These are phyloP conservation scores for Viola pubescens DNA, from an alignment of 441 rosid genomes.

Conservation along the genomic window DNA sequence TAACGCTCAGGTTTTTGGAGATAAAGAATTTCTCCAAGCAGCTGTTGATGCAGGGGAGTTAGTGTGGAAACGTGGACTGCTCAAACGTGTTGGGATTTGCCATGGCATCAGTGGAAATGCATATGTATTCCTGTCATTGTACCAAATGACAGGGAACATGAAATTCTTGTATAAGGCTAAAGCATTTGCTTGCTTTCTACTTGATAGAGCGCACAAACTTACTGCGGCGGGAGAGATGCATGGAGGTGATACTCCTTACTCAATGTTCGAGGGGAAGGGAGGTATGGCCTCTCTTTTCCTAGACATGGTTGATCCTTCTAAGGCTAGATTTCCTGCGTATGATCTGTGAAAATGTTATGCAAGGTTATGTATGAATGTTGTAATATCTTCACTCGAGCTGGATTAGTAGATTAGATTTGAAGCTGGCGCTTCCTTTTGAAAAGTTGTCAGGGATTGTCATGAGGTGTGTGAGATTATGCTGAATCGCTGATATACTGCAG, in stretches of 20 bases:
- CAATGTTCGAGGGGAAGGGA: constrained; percentile 70
- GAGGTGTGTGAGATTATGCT: neutral
- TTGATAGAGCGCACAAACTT: constrained; percentile 39
- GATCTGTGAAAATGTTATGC: constrained; percentile 11
- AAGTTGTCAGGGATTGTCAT: neutral
- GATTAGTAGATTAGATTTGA: neutral
- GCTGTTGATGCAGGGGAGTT: constrained; percentile 51
- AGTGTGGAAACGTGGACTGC: constrained; percentile 55
- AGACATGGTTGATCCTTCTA: constrained; percentile 52
- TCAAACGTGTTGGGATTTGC: constrained; percentile 53
- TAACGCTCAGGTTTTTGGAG: constrained; percentile 39
- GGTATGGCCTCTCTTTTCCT: constrained; percentile 69
- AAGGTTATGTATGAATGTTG: constrained; percentile 4
- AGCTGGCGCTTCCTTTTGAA: neutral
- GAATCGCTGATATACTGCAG: neutral
- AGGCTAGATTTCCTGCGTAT: constrained; percentile 50
- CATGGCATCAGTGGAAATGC: constrained; percentile 64
- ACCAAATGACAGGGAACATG: constrained; percentile 34
- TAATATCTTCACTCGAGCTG: neutral
- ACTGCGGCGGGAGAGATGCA: constrained; percentile 51
- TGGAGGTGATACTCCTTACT: constrained; percentile 54
- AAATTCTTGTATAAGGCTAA: constrained; percentile 45
- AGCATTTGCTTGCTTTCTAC: constrained; percentile 58
- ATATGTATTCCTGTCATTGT: constrained; percentile 46
- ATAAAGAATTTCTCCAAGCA: constrained; percentile 43